Percentiles rank a stretch among this genome's conserved stretches.
These are phyloP conservation scores for Phycomyces nitens DNA, from an alignment of 192 early-diverging fungal species.

Conservation along the genomic window DNA sequence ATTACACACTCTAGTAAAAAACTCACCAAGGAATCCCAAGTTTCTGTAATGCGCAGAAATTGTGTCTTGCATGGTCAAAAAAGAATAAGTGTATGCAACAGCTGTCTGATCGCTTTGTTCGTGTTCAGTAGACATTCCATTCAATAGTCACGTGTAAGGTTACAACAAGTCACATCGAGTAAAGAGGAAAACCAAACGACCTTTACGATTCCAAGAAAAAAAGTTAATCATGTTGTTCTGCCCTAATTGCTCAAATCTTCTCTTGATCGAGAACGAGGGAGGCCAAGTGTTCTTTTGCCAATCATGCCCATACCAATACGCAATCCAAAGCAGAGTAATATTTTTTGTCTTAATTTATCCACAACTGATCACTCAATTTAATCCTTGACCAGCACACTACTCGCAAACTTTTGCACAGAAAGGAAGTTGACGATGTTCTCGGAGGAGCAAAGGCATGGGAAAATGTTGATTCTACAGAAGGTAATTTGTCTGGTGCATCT, in stretches of 20 bases:
- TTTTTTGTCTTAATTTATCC: slow-evolving; percentile 8
- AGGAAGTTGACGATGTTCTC: slow-evolving; percentile 90
- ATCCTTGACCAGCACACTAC: slow-evolving; percentile 43
- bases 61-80: no score
- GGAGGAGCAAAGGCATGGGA: slow-evolving; percentile 89
- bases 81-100: no score
- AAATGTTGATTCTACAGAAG: slow-evolving; percentile 72
- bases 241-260: slow-evolving; percentile 81
- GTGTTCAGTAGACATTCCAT: no score
- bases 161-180: neutral
- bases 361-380: slow-evolving; percentile 12
- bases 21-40: no score
- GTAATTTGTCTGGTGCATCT: slow-evolving; percentile 21
- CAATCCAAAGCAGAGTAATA: slow-evolving; percentile 57
- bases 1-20: no score
- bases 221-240: slow-evolving; percentile 75
- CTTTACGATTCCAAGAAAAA: neutral
- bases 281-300: slow-evolving; percentile 73
- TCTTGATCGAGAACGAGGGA: slow-evolving; percentile 67
- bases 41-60: no score
- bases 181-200: neutral
- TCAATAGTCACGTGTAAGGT: no score
- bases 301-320: slow-evolving; percentile 84
- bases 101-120: no score
- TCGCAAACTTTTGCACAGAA: slow-evolving; percentile 68